Conservation (phyloP, 345 rosid species). For the Laguncularia racemosa region DNA sequence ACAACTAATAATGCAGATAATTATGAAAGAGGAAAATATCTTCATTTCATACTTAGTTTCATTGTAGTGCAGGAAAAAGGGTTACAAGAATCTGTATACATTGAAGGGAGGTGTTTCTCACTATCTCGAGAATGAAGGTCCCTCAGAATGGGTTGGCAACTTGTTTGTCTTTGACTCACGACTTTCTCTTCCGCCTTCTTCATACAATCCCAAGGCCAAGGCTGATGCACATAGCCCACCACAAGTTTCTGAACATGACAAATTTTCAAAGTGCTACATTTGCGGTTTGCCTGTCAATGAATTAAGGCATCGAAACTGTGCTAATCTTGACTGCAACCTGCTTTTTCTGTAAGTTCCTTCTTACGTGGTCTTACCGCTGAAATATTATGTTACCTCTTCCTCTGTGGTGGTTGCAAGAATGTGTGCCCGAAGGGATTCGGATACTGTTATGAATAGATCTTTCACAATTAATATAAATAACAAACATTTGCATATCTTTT, state of each 20-base stretch:
- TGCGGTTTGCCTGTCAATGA: slow-evolving; percentile 55
- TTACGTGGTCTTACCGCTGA: too few species aligned
- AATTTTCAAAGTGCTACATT: slow-evolving; percentile 60
- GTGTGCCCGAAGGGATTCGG: too few species aligned
- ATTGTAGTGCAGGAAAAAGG: slow-evolving; percentile 51
- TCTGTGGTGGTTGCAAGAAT: neutral
- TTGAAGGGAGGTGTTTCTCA: slow-evolving; percentile 83
- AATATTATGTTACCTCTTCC: neutral
- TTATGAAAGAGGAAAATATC: neutral
- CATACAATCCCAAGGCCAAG: slow-evolving; percentile 33
- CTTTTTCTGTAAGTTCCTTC: slow-evolving; percentile 67
- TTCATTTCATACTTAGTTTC: slow-evolving; percentile 3
- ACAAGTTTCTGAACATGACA: slow-evolving; percentile 22
- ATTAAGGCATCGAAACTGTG: slow-evolving; percentile 88
- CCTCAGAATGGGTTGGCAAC: slow-evolving; percentile 74
- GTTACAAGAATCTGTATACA: slow-evolving; percentile 72
- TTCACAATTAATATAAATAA: too few species aligned
- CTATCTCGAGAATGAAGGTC: slow-evolving; percentile 71
- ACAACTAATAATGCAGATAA: neutral
- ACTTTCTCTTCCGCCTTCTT: slow-evolving; percentile 75
- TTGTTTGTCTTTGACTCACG: slow-evolving; percentile 86
- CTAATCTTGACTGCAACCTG: slow-evolving; percentile 84
- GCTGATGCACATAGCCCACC: slow-evolving; percentile 16
- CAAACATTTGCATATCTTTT: too few species aligned
- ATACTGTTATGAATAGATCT: too few species aligned